Conservation (phyloP, 495 filamentous ascomycete genomes). For the Xylaria acuta region DNA sequence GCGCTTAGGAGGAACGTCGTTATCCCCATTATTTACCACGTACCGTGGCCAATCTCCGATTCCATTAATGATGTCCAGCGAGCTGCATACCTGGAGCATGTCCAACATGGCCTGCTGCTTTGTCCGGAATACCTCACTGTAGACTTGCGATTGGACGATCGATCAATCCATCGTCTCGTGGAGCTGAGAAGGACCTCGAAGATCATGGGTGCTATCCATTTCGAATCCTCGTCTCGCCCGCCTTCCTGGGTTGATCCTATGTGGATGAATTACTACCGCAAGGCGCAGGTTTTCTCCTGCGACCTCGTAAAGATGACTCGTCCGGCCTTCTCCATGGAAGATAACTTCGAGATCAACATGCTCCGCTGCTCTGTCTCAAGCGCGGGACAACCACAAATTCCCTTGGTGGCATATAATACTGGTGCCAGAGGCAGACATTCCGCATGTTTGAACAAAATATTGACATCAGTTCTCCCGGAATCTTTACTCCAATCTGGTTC, state of each 20-base stretch:
- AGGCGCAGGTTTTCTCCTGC: slow-evolving; percentile 64
- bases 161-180: slow-evolving; percentile 55
- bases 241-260: slow-evolving; percentile 63
- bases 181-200: slow-evolving; percentile 64
- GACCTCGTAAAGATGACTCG: slow-evolving; percentile 68
- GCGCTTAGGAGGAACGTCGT: slow-evolving; percentile 64
- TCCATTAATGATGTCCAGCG: slow-evolving; percentile 36
- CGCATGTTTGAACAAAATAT: slow-evolving; percentile 68
- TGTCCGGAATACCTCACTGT: slow-evolving; percentile 71
- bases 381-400: slow-evolving; percentile 52
- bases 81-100: slow-evolving; percentile 60
- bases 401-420: slow-evolving; percentile 72
- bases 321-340: slow-evolving; percentile 56
- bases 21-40: slow-evolving; percentile 69
- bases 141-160: slow-evolving; percentile 61
- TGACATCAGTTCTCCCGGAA: slow-evolving; percentile 69
- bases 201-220: slow-evolving; percentile 65
- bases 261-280: slow-evolving; percentile 59
- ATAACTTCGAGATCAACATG: slow-evolving; percentile 63
- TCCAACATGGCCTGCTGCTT: slow-evolving; percentile 67
- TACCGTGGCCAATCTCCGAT: slow-evolving; percentile 52
- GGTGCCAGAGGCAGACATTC: slow-evolving; percentile 68
- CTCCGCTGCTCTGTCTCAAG: slow-evolving; percentile 54
- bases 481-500: slow-evolving; percentile 39
- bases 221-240: slow-evolving; percentile 44